Evolutionary conservation across 129 eudicot species (phyloP).

Genomic region (Erigeron canadensis): DNA sequence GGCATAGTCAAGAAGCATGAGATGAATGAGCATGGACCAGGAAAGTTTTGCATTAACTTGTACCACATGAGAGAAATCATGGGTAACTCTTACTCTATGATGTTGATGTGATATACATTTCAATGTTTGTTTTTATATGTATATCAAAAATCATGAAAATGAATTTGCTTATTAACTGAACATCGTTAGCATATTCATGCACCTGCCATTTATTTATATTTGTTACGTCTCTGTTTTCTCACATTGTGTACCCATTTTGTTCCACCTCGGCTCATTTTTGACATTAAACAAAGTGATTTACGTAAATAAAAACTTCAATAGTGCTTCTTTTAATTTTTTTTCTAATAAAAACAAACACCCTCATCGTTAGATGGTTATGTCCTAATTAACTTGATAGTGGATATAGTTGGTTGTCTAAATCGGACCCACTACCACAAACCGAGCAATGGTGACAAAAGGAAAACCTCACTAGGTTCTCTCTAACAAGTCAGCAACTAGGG

Average conservation of each 20-base stretch:
- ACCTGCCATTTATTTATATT: background rate
- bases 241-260: background rate
- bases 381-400: too few species aligned
- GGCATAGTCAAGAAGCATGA: conserved; percentile 27
- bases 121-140: background rate
- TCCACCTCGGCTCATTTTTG: too few species aligned
- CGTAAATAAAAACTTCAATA: too few species aligned
- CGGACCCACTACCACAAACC: too few species aligned
- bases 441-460: too few species aligned
- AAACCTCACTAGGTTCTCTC: too few species aligned
- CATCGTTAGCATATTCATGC: background rate
- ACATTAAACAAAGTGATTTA: too few species aligned
- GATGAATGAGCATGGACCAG: conserved; percentile 24
- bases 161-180: background rate
- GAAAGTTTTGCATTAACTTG: conserved; percentile 8
- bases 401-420: too few species aligned
- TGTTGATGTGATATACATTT: background rate
- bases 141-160: background rate
- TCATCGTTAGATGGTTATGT: too few species aligned
- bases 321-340: too few species aligned
- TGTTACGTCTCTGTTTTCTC: background rate
- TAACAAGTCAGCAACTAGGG: too few species aligned
- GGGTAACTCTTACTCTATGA: conserved; percentile 20
- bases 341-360: too few species aligned
- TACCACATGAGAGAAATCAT: conserved; percentile 19